These are phyloP conservation scores for Orbilia brochopaga DNA, from an alignment of 2,329 filamentous ascomycete species.

Conservation along the genomic window DNA sequence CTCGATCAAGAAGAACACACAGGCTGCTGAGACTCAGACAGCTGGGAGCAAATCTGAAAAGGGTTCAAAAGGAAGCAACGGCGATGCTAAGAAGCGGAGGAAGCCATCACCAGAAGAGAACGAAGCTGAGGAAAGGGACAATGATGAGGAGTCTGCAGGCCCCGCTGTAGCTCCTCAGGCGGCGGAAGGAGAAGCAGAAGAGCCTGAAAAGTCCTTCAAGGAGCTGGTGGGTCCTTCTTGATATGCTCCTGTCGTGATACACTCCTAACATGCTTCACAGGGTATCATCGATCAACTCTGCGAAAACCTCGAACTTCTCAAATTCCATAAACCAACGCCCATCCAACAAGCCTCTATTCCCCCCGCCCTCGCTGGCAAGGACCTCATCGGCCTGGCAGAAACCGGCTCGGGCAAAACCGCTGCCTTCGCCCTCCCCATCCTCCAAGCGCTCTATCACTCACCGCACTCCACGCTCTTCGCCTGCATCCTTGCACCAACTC, in stretches of 20 bases:
- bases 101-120: conserved; percentile 35
- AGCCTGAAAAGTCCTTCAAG: conserved; percentile 60
- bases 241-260: conserved; percentile 9
- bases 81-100: conserved; percentile 50
- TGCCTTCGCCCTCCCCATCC: conserved; percentile 89
- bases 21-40: conserved; percentile 27
- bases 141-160: not conserved
- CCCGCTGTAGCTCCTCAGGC: not conserved
- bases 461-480: conserved; percentile 86
- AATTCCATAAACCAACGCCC: conserved; percentile 83
- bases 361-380: conserved; percentile 75
- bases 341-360: conserved; percentile 90
- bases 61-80: not conserved
- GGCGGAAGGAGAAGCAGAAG: conserved; percentile 4
- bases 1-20: conserved; percentile 50
- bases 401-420: conserved; percentile 96
- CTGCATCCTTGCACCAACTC: conserved; percentile 89
- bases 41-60: conserved; percentile 3
- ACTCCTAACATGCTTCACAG: conserved; percentile 57
- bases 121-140: conserved; percentile 24
- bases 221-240: conserved; percentile 58
- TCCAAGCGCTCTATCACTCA: conserved; percentile 73
- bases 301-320: conserved; percentile 81
- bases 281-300: conserved; percentile 86
- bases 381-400: conserved; percentile 92